Percentiles rank a stretch among this genome's conserved stretches.
Conservation (phyloP, 805 yeast species). For the Isabelozyma rhagii region DNA sequence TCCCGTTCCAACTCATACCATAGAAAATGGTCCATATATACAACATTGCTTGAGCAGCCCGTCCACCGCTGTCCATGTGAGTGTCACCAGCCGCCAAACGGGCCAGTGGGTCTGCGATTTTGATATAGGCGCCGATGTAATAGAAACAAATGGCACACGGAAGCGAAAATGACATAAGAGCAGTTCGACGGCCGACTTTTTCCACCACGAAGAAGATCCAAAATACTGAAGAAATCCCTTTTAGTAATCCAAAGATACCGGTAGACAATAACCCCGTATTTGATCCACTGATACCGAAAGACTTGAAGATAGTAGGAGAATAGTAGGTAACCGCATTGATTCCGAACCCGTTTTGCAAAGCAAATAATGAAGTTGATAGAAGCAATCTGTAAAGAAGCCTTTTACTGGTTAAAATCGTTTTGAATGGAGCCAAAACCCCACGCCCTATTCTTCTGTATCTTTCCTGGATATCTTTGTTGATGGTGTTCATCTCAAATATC, state of each 20-base stretch:
- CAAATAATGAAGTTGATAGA: conserved; percentile 35
- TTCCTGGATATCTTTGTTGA: conserved; percentile 20
- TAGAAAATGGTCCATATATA: conserved; percentile 47
- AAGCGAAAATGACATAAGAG: conserved; percentile 34
- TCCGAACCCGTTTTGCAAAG: conserved; percentile 47
- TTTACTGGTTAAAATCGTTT: conserved; percentile 25
- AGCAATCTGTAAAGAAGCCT: conserved; percentile 32
- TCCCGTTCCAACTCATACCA: conserved; percentile 45
- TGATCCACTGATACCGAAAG: conserved; percentile 46
- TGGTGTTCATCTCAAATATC: conserved; percentile 32
- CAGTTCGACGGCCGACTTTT: conserved; percentile 42
- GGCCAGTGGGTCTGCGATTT: conserved; percentile 28
- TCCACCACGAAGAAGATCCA: conserved; percentile 49
- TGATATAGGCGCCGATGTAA: conserved; percentile 48
- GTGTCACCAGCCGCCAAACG: conserved; percentile 16
- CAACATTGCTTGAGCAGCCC: conserved; percentile 44
- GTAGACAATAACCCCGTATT: conserved; percentile 48
- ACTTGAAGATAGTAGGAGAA: conserved; percentile 49
- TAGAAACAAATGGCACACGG: conserved; percentile 44
- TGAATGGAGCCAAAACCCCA: conserved; percentile 40
- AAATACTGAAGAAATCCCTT: conserved; percentile 40
- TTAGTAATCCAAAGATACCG: conserved; percentile 51
- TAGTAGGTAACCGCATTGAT: conserved; percentile 52
- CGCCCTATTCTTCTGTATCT: conserved; percentile 28
- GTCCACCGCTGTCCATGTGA: conserved; percentile 30